Evolutionary conservation across 176 grass and related monocot genomes (phyloP).

Genomic region (Stipa capillata): DNA sequence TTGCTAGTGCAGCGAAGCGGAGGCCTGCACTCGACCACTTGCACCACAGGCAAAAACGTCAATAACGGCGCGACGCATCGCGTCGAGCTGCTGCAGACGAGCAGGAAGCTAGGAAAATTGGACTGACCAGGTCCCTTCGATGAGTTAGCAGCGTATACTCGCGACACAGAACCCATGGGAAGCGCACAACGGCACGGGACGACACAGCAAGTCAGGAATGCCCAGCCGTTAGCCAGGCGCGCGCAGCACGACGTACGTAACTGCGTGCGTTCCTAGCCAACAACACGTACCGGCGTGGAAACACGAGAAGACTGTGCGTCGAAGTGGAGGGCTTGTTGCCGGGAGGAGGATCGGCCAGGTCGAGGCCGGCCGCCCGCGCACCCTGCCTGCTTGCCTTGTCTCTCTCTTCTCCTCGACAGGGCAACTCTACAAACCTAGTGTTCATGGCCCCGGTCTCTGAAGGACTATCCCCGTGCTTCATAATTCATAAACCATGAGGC

Average conservation of each 20-base stretch:
- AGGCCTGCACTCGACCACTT: not conserved
- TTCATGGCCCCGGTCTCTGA: no score
- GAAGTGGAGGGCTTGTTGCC: not conserved
- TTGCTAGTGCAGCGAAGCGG: not conserved
- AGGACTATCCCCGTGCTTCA: no score
- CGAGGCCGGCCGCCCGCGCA: no score
- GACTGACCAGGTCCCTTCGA: not conserved
- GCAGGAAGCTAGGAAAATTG: not conserved
- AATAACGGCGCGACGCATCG: not conserved
- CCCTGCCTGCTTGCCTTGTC: not conserved
- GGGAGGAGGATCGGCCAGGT: not conserved
- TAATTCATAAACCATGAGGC: no score
- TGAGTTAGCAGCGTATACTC: not conserved
- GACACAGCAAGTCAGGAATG: no score
- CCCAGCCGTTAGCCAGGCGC: not conserved
- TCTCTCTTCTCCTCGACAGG: not conserved
- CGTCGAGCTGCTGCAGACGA: not conserved
- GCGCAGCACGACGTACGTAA: not conserved
- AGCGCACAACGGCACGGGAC: not conserved
- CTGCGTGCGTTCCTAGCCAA: not conserved
- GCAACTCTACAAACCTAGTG: no score
- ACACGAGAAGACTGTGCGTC: not conserved
- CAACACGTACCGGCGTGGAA: not conserved
- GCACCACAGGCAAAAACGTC: not conserved
- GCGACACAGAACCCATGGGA: not conserved